Conservation (phyloP, 148 eudicot species). For the Camellia sinensis region DNA sequence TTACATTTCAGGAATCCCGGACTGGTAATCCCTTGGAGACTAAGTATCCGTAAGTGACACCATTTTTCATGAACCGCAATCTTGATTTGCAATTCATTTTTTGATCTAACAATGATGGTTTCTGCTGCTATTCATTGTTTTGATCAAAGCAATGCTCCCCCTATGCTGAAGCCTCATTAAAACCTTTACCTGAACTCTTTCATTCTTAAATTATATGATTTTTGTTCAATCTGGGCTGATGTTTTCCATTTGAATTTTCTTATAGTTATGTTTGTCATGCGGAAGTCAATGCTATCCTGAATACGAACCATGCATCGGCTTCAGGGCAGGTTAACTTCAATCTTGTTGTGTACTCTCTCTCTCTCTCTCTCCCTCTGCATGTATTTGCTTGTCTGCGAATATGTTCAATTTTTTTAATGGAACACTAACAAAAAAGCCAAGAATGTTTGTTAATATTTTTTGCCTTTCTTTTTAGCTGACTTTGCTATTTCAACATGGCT, state of each 20-base stretch:
- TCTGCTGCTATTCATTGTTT: background rate
- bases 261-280: conserved; percentile 94
- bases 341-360: background rate
- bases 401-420: background rate
- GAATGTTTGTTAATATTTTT: background rate
- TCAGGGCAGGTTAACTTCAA: conserved; percentile 69
- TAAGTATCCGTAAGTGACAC: conserved; percentile 77
- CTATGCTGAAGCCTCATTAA: background rate
- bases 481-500: conserved; percentile 4
- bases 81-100: background rate
- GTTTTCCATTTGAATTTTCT: conserved; percentile 2
- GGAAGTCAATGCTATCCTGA: conserved; percentile 92
- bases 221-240: background rate
- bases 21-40: conserved; percentile 81
- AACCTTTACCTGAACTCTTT: background rate
- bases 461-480: background rate
- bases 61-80: conserved; percentile 1
- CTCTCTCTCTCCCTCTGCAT: background rate
- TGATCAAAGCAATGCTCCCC: background rate
- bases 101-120: background rate
- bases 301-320: conserved; percentile 94
- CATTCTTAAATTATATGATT: background rate
- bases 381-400: background rate
- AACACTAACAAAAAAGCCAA: background rate
- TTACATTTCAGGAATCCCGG: conserved; percentile 62